Conservation (phyloP, 257 asterid species). For the Solanum ossicruentum region DNA sequence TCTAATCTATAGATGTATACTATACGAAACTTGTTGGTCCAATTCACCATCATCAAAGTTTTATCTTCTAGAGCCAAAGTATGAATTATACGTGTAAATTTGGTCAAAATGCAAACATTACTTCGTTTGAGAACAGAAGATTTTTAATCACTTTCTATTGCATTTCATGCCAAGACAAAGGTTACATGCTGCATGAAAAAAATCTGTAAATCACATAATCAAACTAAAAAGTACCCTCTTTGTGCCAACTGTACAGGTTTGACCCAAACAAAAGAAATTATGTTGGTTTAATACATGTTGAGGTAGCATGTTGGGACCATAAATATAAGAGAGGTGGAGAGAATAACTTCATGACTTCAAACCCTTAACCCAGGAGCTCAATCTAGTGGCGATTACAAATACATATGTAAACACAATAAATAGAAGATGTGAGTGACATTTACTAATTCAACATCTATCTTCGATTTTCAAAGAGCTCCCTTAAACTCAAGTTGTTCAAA, state of each 20-base stretch:
- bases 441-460: background rate
- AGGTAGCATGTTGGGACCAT: background rate
- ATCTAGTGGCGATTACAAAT: background rate
- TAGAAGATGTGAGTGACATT: background rate
- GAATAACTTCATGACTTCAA: background rate
- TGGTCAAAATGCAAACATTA: background rate
- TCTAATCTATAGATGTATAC: background rate
- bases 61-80: background rate
- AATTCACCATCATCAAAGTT: background rate
- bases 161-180: background rate
- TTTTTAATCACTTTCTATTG: background rate
- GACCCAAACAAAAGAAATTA: background rate
- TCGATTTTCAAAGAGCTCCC: background rate
- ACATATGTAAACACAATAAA: background rate
- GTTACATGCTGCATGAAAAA: background rate
- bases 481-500: background rate
- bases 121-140: background rate
- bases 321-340: background rate
- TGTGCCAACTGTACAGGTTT: background rate
- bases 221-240: background rate
- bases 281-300: background rate
- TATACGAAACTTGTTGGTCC: background rate
- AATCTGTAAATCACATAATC: background rate
- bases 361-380: background rate
- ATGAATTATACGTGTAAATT: background rate